A percentile compares a stretch with the other conserved stretches of the same genome.
Conservation (phyloP, 176 grass and related monocot species). For the Tillandsia fasciculata region DNA sequence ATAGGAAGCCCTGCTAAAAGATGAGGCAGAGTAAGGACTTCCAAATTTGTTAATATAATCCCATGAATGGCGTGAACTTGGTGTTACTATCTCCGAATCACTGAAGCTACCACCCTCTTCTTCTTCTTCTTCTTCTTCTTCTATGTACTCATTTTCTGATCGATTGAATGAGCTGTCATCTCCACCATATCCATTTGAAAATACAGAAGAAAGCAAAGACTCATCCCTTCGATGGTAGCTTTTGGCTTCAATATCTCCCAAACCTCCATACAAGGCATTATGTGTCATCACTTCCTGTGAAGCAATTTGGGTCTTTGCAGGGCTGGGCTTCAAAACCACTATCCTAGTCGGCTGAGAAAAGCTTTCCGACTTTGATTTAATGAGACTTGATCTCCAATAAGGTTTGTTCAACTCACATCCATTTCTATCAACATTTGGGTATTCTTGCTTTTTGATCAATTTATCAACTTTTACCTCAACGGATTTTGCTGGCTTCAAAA, state of each 20-base stretch:
- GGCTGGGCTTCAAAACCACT: constrained; percentile 80
- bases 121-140: constrained; percentile 70
- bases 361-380: constrained; percentile 28
- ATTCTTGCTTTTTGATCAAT: constrained; percentile 11
- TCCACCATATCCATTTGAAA: constrained; percentile 83
- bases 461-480: constrained; percentile 40
- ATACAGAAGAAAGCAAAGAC: constrained; percentile 76
- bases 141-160: constrained; percentile 71
- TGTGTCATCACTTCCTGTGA: constrained; percentile 19
- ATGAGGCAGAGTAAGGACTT: constrained; percentile 50
- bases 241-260: constrained; percentile 21
- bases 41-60: constrained; percentile 47
- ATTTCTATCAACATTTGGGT: constrained; percentile 26
- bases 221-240: constrained; percentile 36
- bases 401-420: constrained; percentile 20
- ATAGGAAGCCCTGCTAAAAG: constrained; percentile 43
- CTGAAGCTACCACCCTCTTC: constrained; percentile 49
- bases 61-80: constrained; percentile 58
- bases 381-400: constrained; percentile 40
- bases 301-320: constrained; percentile 20
- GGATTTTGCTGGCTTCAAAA: constrained; percentile 75
- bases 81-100: constrained; percentile 55
- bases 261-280: constrained; percentile 15
- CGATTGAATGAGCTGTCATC: constrained; percentile 79
- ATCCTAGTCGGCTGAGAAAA: constrained; percentile 69